Evolutionary conservation across 73 alveolate genomes (phyloP), one percentile per base, ranked within the genome.

Genomic region (Stentor coeruleus): DNA sequence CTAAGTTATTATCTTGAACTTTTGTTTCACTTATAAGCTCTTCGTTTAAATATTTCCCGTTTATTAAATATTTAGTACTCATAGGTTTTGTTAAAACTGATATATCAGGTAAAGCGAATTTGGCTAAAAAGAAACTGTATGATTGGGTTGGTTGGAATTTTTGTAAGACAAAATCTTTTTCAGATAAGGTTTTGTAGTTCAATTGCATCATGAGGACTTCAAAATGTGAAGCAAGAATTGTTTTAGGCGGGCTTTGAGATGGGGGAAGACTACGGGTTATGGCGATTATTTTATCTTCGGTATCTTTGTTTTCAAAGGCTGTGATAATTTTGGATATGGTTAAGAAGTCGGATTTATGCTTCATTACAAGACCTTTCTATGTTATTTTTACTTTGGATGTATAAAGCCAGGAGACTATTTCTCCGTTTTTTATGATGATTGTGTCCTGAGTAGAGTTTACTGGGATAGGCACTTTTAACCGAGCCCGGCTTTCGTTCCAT

Each of bases 401-500:
- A 20, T 49, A 49, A 20, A 11, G 20, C 66, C 66, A 49, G 6
- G 66, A 49, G 66, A 49, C 66, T 49, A 49, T 20, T 49, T 49
- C 66, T 6, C 20, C 20, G 66, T 49, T 49, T 20, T 49, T 49
- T 6, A 49, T 49, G 6, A 49, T 20, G 6, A 49, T 49, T 49
- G 66, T 49, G 66, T 49, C 66, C 66, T 49, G 20, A 20, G 66
- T 49, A 11, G 6, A 11, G 6, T 49, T 49, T 49, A 49, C 66
- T 6, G 66, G 6, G 6, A 49, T 49, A 11, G 28, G 66, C 28
- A 20, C 6, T 49, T 49, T 49, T 49, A 49, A 49, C 6, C 20
- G 66, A 11, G 20, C 66, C 66, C 66, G 66, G 66, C 66, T 49
- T 49, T 49, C 20, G 66, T 20, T 20, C 66, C 66, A 49, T 49